A percentile compares a stretch with the other conserved stretches of the same genome.
Evolutionary conservation across 805 yeast genomes (phyloP).

Genomic region (Candida endomychidarum): DNA sequence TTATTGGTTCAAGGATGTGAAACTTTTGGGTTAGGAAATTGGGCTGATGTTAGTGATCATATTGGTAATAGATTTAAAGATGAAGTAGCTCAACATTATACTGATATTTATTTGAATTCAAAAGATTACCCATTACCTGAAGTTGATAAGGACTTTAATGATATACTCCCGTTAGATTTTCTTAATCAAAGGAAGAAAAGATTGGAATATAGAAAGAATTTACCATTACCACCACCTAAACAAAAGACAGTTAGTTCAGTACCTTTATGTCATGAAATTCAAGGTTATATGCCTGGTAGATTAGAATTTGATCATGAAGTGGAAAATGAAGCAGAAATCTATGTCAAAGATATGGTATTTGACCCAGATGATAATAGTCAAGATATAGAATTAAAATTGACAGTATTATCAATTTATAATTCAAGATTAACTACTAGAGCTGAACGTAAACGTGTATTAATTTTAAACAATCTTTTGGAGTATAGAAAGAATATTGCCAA

Average conservation of each 20-base stretch:
- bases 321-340: constrained; percentile 94
- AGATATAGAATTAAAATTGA: constrained; percentile 86
- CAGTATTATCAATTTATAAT: constrained; percentile 86
- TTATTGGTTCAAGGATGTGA: constrained; percentile 89
- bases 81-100: constrained; percentile 86
- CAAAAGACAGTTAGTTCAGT: constrained; percentile 88
- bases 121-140: constrained; percentile 86
- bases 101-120: constrained; percentile 65
- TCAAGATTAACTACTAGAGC: constrained; percentile 88
- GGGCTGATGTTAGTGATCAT: constrained; percentile 98
- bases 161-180: constrained; percentile 67
- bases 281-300: constrained; percentile 98
- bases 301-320: constrained; percentile 94
- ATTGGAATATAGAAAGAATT: constrained; percentile 67
- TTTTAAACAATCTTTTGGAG: constrained; percentile 77
- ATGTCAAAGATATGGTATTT: constrained; percentile 92
- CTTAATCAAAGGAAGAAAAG: constrained; percentile 64
- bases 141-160: constrained; percentile 63
- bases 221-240: constrained; percentile 79
- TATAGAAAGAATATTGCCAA: constrained; percentile 76
- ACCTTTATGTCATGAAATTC: constrained; percentile 95
- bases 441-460: constrained; percentile 81
- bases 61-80: constrained; percentile 90
- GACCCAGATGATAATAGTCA: constrained; percentile 88
- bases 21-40: constrained; percentile 87